A percentile compares a stretch with the other conserved stretches of the same genome.
Evolutionary conservation across 2,329 filamentous ascomycete genomes (phyloP).

Genomic region (Colletotrichum chlorophyti): DNA sequence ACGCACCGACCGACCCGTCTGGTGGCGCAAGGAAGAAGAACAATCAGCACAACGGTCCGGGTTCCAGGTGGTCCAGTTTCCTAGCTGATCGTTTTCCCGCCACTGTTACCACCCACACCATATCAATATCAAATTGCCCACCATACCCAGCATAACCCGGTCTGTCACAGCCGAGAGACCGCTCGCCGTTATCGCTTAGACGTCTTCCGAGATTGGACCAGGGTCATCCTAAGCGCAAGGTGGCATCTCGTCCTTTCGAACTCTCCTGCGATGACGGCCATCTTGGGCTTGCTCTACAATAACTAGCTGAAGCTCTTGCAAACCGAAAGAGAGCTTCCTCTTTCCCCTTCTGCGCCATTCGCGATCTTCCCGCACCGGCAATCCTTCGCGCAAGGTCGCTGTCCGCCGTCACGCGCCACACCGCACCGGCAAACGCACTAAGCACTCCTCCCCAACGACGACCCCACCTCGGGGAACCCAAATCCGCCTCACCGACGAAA

Average conservation of each 20-base stretch:
- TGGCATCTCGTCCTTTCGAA: conserved; percentile 34
- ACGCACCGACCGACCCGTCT: conserved; percentile 10
- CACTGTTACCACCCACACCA: conserved; percentile 13
- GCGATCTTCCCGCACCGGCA: neutral
- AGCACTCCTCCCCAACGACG: neutral
- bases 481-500: conserved; percentile 1
- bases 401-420: conserved; percentile 9
- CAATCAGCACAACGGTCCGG: neutral
- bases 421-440: conserved; percentile 7
- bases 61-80: conserved; percentile 11
- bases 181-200: neutral
- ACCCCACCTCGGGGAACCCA: conserved; percentile 7
- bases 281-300: neutral
- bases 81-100: conserved; percentile 12
- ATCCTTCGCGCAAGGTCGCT: neutral
- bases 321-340: too few species aligned
- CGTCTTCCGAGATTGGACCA: conserved; percentile 21
- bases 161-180: neutral
- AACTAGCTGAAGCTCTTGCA: neutral
- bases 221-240: conserved; percentile 37
- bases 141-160: too few species aligned
- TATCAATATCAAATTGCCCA: conserved; percentile 1
- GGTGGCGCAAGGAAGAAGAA: neutral
- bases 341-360: neutral
- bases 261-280: conserved; percentile 11